Percentiles rank a stretch among this genome's conserved stretches.
These are phyloP conservation scores for Paramecium bursaria DNA, from an alignment of 73 alveolate genomes.

Conservation along the genomic window DNA sequence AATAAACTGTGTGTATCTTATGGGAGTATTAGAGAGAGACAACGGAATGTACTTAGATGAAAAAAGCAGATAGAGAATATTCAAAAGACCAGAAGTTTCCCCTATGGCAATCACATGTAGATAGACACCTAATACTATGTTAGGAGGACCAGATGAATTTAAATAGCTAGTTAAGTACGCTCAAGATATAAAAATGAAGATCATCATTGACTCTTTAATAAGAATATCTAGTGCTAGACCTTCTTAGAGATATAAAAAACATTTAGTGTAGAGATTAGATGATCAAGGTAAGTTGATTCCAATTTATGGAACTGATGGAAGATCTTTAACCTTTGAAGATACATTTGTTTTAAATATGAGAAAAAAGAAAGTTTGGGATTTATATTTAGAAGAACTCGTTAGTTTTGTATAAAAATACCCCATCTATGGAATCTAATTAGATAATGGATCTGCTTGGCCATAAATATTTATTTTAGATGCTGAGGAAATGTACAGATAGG, in stretches of 20 bases:
- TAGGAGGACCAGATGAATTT: slow-evolving; percentile 96
- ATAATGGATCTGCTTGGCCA: slow-evolving; percentile 98
- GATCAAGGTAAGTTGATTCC: slow-evolving; percentile 85
- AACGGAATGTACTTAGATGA: slow-evolving; percentile 75
- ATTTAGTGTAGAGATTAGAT: slow-evolving; percentile 86
- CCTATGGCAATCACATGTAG: slow-evolving; percentile 96
- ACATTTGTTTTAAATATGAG: slow-evolving; percentile 71
- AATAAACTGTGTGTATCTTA: slow-evolving; percentile 88
- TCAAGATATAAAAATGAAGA: slow-evolving; percentile 84
- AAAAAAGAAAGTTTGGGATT: slow-evolving; percentile 94
- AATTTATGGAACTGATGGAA: slow-evolving; percentile 98
- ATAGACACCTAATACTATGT: slow-evolving; percentile 83
- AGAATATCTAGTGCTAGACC: slow-evolving; percentile 91
- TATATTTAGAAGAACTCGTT: slow-evolving; percentile 85
- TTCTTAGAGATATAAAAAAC: slow-evolving; percentile 89
- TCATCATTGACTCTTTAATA: slow-evolving; percentile 93
- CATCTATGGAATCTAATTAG: slow-evolving; percentile 96
- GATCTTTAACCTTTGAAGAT: slow-evolving; percentile 70
- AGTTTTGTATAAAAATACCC: slow-evolving; percentile 77
- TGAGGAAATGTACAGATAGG: slow-evolving; percentile 96
- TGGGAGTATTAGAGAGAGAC: slow-evolving; percentile 98
- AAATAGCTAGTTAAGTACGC: slow-evolving; percentile 84
- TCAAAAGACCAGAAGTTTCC: slow-evolving; percentile 85
- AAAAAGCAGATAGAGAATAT: slow-evolving; percentile 72
- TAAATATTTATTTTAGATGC: slow-evolving; percentile 90